Evolutionary conservation across 306 rosid species (phyloP).

Genomic region (Begonia masoniana): DNA sequence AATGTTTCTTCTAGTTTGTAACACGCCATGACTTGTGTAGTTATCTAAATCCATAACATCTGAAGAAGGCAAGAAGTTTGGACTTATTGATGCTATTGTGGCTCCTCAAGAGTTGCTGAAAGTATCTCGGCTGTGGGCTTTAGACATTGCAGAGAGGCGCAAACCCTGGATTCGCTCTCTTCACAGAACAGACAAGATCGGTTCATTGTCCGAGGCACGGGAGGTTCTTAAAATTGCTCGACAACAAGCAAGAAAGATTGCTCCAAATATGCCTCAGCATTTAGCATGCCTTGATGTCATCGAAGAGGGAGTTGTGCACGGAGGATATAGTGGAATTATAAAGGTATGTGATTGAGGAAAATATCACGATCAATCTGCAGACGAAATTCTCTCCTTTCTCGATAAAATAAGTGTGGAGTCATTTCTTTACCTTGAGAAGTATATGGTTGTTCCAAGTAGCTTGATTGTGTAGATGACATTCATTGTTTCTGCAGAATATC

Average conservation of each 20-base stretch:
- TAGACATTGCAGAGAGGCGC: conserved; percentile 54
- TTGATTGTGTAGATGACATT: conserved; percentile 3
- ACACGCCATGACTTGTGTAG: conserved; percentile 21
- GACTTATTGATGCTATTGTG: conserved; percentile 74
- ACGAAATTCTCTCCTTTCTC: background rate
- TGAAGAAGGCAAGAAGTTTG: conserved; percentile 89
- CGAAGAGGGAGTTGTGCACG: conserved; percentile 78
- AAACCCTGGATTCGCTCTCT: conserved; percentile 90
- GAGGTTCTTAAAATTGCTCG: conserved; percentile 45
- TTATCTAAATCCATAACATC: conserved; percentile 66
- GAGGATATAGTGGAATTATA: conserved; percentile 90
- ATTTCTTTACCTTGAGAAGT: background rate
- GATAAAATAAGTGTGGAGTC: background rate
- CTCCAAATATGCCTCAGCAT: conserved; percentile 89
- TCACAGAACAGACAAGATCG: conserved; percentile 75
- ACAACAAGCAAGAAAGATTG: conserved; percentile 58
- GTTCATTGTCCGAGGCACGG: conserved; percentile 62
- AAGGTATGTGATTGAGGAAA: conserved; percentile 36
- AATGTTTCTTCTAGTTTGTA: too few species aligned
- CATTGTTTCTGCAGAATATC: conserved; percentile 5
- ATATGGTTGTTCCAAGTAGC: conserved; percentile 8
- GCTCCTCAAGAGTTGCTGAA: conserved; percentile 64
- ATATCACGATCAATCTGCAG: background rate
- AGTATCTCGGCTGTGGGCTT: conserved; percentile 70
- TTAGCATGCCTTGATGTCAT: conserved; percentile 77